Evolutionary conservation across 306 rosid genomes (phyloP), one percentile per base, ranked within the genome.

Genomic region (Rosa chinensis): DNA sequence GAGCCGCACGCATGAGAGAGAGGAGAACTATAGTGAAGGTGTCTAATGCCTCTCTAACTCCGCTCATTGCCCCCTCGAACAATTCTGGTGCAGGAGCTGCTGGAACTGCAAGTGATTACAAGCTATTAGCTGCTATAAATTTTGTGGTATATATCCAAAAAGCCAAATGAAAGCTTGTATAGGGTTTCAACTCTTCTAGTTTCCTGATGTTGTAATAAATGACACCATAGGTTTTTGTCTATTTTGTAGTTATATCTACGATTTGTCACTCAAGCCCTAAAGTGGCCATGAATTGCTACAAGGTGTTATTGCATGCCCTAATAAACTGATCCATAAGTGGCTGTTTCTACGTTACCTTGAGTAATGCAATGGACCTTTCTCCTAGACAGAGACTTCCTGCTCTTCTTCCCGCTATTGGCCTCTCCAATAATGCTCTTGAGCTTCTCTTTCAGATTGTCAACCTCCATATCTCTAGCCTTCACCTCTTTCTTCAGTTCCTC

Each of bases 1-100:
- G 92, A 42, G 98, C 97, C 48, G 88, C 88, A 81, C 93, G 97
- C 99, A 94, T 94, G 37, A 87, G 93, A 56, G 97, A 86, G 76
- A 91, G 93, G 21, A 94, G 89, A 66, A 87, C 79, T 16, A 94
- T 85, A 40, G 97, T 86, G 89, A 94, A 92, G 58, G 92, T 88
- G 78, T 89, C 90, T 42, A 90, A 85, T 23, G 95, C 85, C 66
- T 89, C 97, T 76, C 79, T 94, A 68, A 92, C 92, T 85, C 87
- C 94, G 76, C 79, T 77, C 95, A 87, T 91, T 50, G 93, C 84
- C 64, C 84, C 79, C 76, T 91, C 97, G 75, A 87, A 94, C 8
- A 90, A 85, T 79, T 87, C 91, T 18, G 97, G 90, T 2, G 90
- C 84, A 14, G 97, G 95, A 0, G 84, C 73, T 39, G 83, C 82